Evolutionary conservation across 371 early-diverging fungal species (phyloP), one percentile per base, ranked within the genome.

Genomic region (Apophysomyces elegans): DNA sequence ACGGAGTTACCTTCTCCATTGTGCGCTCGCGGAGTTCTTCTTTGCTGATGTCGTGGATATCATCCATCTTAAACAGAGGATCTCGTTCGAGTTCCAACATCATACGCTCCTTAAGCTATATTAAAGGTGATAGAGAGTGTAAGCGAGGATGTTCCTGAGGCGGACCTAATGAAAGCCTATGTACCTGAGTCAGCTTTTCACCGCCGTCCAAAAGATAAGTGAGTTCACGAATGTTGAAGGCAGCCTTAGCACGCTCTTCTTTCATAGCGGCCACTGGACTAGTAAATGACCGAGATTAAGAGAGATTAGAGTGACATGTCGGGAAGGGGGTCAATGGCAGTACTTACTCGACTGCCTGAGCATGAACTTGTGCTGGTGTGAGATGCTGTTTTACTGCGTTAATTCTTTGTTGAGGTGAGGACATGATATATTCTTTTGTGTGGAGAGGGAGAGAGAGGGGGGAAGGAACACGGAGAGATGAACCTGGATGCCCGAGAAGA

Each of bases 11-110:
- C 84, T 94, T 96, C 72, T 87, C 87, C 92, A 96, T 93, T 45
- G 95, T 92, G 58, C 95, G 89, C 72, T 91, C 93, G 68, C 96
- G 90, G 45, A 92, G 84, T 77, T 93, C 84, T 12, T 77, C 81
- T 71, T 93, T 86, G 43, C 90, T 78, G 62, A 94, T 86, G 73
- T 93, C 91, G 65, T 90, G 90, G 63, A 89, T 84, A 74, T 95
- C 95, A 72, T 85, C 85, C 87, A 92, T 88, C 59, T 87, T 85
- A 84, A 93, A 93, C 37, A 89, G 81, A 56, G 93, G 95, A 73
- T 95, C 95, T 57, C 96, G 88, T 82, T 96, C 95, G 36, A 95
- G 83, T 72, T 94, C 91, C 58, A 90, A 80, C 91, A 94, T 91
- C 75, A 95, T 86, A 68, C 81, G 84, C 72, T 94, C 93, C 72